A percentile compares a stretch with the other conserved stretches of the same genome.
Conservation (phyloP, 768 basidiomycete genomes). For the Gloeopeniophorella convolvens region DNA sequence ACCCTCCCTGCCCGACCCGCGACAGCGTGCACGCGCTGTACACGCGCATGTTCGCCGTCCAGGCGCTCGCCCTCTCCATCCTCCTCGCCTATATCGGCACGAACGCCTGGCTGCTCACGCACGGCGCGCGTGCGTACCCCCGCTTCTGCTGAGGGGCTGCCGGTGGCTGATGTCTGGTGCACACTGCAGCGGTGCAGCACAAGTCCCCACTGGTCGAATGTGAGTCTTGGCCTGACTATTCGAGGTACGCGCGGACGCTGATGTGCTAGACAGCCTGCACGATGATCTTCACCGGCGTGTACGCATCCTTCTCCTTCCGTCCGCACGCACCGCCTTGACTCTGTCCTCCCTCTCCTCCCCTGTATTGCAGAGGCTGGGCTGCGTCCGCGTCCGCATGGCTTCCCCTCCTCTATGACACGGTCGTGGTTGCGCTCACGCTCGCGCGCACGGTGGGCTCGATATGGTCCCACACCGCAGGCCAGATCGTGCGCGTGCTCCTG, state of each 20-base stretch:
- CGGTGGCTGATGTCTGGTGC: neutral
- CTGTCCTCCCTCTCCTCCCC: too few species aligned
- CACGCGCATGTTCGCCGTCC: conserved; percentile 21
- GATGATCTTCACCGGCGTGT: too few species aligned
- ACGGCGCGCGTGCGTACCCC: conserved; percentile 40
- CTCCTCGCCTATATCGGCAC: conserved; percentile 38
- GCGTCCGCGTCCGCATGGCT: conserved; percentile 37
- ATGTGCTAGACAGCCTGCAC: conserved; percentile 31
- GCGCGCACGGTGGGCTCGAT: conserved; percentile 23
- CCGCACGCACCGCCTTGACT: too few species aligned
- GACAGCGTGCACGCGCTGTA: conserved; percentile 31
- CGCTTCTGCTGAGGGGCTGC: neutral
- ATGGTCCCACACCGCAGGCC: neutral
- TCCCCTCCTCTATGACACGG: conserved; percentile 36
- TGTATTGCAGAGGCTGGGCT: conserved; percentile 21
- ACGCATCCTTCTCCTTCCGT: too few species aligned
- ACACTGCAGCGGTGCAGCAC: conserved; percentile 7
- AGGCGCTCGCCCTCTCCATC: conserved; percentile 27
- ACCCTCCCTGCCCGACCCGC: too few species aligned
- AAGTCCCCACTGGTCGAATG: neutral
- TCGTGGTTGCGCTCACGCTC: conserved; percentile 30
- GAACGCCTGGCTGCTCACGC: conserved; percentile 49
- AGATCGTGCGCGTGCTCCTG: conserved; percentile 10
- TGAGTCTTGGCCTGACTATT: neutral
- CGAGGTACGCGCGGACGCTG: neutral